Evolutionary conservation across 1,139 yeast species (phyloP).

Genomic region (Geotrichum siamense): DNA sequence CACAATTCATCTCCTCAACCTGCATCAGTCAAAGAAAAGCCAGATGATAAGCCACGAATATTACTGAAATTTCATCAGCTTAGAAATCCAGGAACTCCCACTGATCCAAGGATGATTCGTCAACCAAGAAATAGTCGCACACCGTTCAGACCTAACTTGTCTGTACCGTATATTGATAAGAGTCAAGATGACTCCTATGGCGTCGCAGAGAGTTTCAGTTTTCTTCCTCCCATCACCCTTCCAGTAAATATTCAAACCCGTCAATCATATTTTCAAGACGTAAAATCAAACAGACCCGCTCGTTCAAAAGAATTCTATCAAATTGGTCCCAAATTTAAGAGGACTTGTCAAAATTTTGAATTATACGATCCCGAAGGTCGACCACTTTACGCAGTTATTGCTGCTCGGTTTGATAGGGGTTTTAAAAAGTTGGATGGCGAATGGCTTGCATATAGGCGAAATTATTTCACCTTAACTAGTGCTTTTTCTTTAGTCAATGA

Average conservation of each 20-base stretch:
- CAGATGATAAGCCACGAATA: no score
- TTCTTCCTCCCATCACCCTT: slow-evolving; percentile 10
- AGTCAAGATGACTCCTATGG: no score
- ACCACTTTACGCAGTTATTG: slow-evolving; percentile 14
- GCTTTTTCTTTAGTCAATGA: slow-evolving; percentile 14
- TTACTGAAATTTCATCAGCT: no score
- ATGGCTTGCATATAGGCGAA: slow-evolving; percentile 18
- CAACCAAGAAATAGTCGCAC: no score
- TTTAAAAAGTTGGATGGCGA: slow-evolving; percentile 13
- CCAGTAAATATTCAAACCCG: slow-evolving; percentile 8
- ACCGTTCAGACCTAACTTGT: no score
- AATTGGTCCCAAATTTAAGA: slow-evolving; percentile 17
- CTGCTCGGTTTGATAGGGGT: slow-evolving; percentile 18
- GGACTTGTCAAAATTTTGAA: slow-evolving; percentile 18
- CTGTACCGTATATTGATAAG: no score
- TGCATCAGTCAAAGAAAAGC: no score
- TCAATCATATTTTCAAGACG: slow-evolving; percentile 5
- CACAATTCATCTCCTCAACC: no score
- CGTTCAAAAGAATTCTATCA: slow-evolving; percentile 15
- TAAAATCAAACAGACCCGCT: slow-evolving; percentile 6
- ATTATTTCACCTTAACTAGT: slow-evolving; percentile 16
- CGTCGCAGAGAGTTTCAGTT: slow-evolving; percentile 1
- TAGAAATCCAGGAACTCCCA: no score
- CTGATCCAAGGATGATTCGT: no score
- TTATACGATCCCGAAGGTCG: slow-evolving; percentile 15